Percentiles rank a stretch among this genome's conserved stretches.
Conservation (phyloP, 208 protist species). For the Tritrichomonas musculus region DNA sequence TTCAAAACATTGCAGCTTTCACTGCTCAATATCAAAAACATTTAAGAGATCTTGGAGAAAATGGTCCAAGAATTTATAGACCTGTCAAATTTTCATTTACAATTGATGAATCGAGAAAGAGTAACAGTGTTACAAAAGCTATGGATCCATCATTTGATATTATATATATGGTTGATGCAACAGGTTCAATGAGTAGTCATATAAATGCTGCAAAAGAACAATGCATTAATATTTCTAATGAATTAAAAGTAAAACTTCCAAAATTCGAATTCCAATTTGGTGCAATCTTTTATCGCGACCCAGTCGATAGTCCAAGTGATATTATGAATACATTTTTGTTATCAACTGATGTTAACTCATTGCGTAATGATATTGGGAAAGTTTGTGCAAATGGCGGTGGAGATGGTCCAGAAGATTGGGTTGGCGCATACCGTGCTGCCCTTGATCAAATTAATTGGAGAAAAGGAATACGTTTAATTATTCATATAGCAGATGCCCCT, state of each 20-base stretch:
- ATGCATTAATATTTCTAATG: not conserved
- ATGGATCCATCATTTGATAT: not conserved
- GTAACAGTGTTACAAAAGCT: too few relatives aligned
- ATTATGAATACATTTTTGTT: not conserved
- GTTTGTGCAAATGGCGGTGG: not conserved
- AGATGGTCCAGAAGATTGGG: conserved; percentile 13
- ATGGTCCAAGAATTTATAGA: too few relatives aligned
- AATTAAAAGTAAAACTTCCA: not conserved
- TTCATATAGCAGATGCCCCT: too few relatives aligned
- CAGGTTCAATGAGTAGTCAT: not conserved
- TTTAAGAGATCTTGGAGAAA: not conserved
- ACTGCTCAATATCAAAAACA: not conserved
- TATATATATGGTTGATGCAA: not conserved
- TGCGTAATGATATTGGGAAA: not conserved
- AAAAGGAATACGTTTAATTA: too few relatives aligned
- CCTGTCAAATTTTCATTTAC: too few relatives aligned
- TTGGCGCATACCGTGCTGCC: not conserved
- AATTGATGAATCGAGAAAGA: too few relatives aligned
- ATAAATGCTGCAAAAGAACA: not conserved
- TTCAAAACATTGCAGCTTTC: too few relatives aligned
- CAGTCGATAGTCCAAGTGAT: not conserved
- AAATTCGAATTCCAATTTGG: not conserved
- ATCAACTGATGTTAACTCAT: not conserved
- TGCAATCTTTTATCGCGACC: not conserved
- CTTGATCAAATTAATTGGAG: too few relatives aligned